Percentiles rank a stretch among this genome's conserved stretches.
These are phyloP conservation scores for Quercus tomentella DNA, from an alignment of 331 rosid genomes.

Conservation along the genomic window DNA sequence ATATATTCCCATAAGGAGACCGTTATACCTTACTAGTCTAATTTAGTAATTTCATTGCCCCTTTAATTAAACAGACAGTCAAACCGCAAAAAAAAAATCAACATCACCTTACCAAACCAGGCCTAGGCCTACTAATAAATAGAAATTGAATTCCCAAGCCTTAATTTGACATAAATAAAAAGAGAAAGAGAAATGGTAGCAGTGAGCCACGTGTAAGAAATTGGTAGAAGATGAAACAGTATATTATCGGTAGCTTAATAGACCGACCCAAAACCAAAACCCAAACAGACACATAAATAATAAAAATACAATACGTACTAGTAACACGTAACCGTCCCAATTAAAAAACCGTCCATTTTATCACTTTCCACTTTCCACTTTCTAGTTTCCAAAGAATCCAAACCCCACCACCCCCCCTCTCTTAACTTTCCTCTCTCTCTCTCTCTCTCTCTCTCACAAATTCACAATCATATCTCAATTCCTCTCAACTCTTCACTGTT, in stretches of 20 bases:
- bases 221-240: not conserved
- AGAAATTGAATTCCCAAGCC: too few species aligned
- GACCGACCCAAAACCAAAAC: too few species aligned
- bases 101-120: too few species aligned
- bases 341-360: not conserved
- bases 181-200: too few species aligned
- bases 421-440: not conserved
- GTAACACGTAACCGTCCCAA: not conserved
- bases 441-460: not conserved
- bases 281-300: not conserved
- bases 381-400: not conserved
- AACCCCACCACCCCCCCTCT: not conserved
- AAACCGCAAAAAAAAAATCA: too few species aligned
- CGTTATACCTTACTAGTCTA: too few species aligned
- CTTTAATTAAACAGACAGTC: too few species aligned
- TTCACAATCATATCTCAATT: not conserved
- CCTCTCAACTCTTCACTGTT: not conserved
- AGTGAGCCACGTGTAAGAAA: slow-evolving; percentile 15
- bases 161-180: not conserved
- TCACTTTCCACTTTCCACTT: not conserved
- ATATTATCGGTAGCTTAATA: not conserved
- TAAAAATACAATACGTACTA: too few species aligned
- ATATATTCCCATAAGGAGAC: too few species aligned
- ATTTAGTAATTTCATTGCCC: too few species aligned
- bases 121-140: too few species aligned